These are phyloP conservation scores for Salix exigua DNA, from an alignment of 345 rosid genomes.

Conservation along the genomic window DNA sequence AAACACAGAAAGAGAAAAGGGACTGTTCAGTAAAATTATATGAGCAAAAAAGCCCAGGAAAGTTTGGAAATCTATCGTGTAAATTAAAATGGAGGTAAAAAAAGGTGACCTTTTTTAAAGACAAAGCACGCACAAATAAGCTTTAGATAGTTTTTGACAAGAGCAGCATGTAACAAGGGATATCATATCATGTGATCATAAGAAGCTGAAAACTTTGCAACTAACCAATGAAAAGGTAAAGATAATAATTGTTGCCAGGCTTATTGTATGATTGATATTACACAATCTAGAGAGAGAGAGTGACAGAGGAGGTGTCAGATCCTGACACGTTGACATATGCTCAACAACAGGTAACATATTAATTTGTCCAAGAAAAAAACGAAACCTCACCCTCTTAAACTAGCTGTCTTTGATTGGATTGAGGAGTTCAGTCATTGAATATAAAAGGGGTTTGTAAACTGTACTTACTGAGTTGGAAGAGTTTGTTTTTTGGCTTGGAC, in stretches of 20 bases:
- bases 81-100: constrained; percentile 19
- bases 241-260: constrained; percentile 23
- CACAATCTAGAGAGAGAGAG: background rate
- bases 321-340: constrained; percentile 21
- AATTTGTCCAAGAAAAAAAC: constrained; percentile 3
- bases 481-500: background rate
- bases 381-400: constrained; percentile 21
- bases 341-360: constrained; percentile 16
- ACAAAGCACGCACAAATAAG: background rate
- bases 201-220: constrained; percentile 19
- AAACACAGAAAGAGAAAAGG: constrained; percentile 23
- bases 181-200: constrained; percentile 2
- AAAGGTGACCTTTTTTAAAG: constrained; percentile 10
- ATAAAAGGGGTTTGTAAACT: background rate
- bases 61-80: constrained; percentile 8
- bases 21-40: background rate
- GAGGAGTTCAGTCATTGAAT: background rate
- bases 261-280: constrained; percentile 18
- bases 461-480: background rate
- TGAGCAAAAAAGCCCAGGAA: background rate
- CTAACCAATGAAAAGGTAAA: constrained; percentile 10
- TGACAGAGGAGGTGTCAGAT: constrained; percentile 16
- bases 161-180: constrained; percentile 8
- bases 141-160: background rate
- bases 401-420: constrained; percentile 13